These are phyloP conservation scores for Raffaelea ambrosiae DNA, from an alignment of 2,329 filamentous ascomycete species.

Conservation along the genomic window DNA sequence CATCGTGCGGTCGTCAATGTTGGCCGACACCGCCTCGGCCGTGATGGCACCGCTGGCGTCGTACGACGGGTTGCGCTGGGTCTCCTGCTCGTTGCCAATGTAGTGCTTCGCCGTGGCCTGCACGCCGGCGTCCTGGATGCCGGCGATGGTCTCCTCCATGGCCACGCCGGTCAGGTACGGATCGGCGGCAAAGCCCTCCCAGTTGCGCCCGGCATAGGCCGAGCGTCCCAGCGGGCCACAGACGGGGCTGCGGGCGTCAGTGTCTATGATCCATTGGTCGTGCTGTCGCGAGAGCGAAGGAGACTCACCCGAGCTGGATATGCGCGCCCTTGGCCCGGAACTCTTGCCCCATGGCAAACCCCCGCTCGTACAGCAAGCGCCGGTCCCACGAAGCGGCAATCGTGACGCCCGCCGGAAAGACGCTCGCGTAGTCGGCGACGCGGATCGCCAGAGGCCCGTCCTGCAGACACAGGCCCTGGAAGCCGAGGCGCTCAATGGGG, in stretches of 20 bases:
- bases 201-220: conserved; percentile 54
- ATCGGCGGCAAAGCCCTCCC: conserved; percentile 43
- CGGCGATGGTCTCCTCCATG: conserved; percentile 48
- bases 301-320: conserved; percentile 52
- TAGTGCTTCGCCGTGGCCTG: conserved; percentile 65
- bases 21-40: conserved; percentile 26
- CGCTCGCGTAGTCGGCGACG: conserved; percentile 31
- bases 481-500: conserved; percentile 27
- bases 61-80: conserved; percentile 50
- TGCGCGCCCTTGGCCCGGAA: conserved; percentile 72
- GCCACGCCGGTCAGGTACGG: conserved; percentile 50
- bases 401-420: conserved; percentile 20
- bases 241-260: conserved; percentile 68
- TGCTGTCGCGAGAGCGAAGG: conserved; percentile 39
- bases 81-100: conserved; percentile 39
- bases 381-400: conserved; percentile 54
- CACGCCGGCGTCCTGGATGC: conserved; percentile 63
- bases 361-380: conserved; percentile 57
- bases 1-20: conserved; percentile 36
- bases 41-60: conserved; percentile 26
- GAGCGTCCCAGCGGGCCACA: conserved; percentile 57
- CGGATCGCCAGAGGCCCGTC: conserved; percentile 37
- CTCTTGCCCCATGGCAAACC: conserved; percentile 66
- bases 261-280: conserved; percentile 62
- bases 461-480: conserved; percentile 35